Percentiles rank a stretch among this genome's conserved stretches.
Conservation (phyloP, 305 asterid species). For the Fraxinus xanthoxyloides region DNA sequence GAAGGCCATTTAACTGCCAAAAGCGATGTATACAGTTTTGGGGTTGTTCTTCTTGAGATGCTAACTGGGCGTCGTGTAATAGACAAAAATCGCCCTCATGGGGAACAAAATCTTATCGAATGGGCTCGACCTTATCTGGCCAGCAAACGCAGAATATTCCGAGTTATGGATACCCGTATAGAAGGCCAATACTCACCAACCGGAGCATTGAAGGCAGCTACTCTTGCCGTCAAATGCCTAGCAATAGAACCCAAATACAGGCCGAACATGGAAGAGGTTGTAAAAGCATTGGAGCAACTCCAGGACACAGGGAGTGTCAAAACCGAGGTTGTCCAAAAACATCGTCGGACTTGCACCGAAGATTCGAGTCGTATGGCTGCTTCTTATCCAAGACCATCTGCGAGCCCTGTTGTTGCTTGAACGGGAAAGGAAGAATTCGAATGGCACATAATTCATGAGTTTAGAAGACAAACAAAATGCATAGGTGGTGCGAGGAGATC, state of each 20-base stretch:
- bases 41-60: constrained; percentile 83
- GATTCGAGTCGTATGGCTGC: constrained; percentile 33
- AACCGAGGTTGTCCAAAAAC: constrained; percentile 38
- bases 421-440: background rate
- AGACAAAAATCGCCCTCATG: constrained; percentile 76
- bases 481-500: constrained; percentile 11
- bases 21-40: constrained; percentile 78
- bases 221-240: constrained; percentile 63
- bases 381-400: constrained; percentile 48
- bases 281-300: constrained; percentile 64
- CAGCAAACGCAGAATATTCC: constrained; percentile 60
- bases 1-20: constrained; percentile 76
- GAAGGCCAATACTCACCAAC: constrained; percentile 63
- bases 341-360: constrained; percentile 16
- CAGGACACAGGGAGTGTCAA: constrained; percentile 47
- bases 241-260: constrained; percentile 57
- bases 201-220: constrained; percentile 55
- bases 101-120: constrained; percentile 74
- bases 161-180: constrained; percentile 64
- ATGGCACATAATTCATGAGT: background rate
- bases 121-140: constrained; percentile 72
- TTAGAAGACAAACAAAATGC: background rate
- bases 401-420: constrained; percentile 29
- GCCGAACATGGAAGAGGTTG: constrained; percentile 64
- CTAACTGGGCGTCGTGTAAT: constrained; percentile 67